phyloP scores from a whole-genome alignment of 192 early-diverging fungal genomes.

The Paraglomus brasilianum region DNA sequence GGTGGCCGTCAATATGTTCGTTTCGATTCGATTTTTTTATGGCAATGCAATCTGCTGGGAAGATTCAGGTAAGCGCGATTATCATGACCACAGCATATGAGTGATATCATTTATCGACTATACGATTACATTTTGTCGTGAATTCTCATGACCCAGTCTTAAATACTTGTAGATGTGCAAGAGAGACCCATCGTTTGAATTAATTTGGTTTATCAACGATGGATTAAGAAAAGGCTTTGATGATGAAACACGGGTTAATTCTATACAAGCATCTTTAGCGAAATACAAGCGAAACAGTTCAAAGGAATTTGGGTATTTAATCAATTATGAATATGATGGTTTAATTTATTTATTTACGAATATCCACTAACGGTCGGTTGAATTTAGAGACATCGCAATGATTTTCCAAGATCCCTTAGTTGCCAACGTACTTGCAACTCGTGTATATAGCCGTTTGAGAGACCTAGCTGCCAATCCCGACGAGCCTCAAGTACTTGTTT shows the following conservation, averaged over 20 bases:
- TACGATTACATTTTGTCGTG: no score
- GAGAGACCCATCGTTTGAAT: slow-evolving; percentile 13
- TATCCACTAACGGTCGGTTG: no score
- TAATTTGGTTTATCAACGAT: slow-evolving; percentile 27
- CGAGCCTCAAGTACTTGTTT: no score
- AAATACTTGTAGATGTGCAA: slow-evolving; percentile 25
- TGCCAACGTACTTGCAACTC: slow-evolving; percentile 10
- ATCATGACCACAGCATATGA: no score
- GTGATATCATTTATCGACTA: no score
- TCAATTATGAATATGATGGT: neutral
- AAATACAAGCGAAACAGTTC: slow-evolving; percentile 20
- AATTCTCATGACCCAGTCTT: neutral
- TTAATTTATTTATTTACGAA: neutral
- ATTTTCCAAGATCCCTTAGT: slow-evolving; percentile 27
- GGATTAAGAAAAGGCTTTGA: slow-evolving; percentile 27
- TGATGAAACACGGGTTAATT: neutral
- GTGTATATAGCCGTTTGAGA: slow-evolving; percentile 4
- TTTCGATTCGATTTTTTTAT: slow-evolving; percentile 29
- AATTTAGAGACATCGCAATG: slow-evolving; percentile 25
- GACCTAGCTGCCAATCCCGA: neutral
- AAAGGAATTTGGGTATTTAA: slow-evolving; percentile 3
- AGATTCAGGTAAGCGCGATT: slow-evolving; percentile 15
- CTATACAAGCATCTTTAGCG: neutral
- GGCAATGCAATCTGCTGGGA: slow-evolving; percentile 24
- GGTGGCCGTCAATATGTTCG: slow-evolving; percentile 21